Base-by-base conservation (phyloP, 1,284 basidiomycete genomes). In the Caloboletus firmus region DNA sequence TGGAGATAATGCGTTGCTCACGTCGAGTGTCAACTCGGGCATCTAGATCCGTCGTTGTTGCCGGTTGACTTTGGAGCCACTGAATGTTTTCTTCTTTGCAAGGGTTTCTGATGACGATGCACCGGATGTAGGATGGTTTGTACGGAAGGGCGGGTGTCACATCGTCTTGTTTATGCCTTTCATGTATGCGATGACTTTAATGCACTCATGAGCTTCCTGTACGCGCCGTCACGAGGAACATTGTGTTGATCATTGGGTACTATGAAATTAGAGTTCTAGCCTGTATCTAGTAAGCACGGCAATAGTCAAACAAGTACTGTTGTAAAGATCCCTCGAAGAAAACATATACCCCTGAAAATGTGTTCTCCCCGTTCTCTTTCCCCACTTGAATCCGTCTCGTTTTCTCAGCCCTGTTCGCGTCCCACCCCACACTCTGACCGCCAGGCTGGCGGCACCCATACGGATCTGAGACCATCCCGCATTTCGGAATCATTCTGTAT, bases 1-100 rank as follows among this genome's bases (percentile, higher is more conserved):
- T 17, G 43, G 36, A 28, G 59, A 58, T 15, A 51, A 49, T 30
- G 57, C 51, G 22, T 43, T 67, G 5, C 62, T 69, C 30, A 44
- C 51, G 15, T 56, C 61, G 32, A 34, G 48, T 12, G 28, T 40
- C 28, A 30, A 54, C 20, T 39, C 49, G 17, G 46, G 40, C 28
- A 15, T 53, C 30, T 68, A 66, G 54, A 57, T 42, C 22, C 12
- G 2, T 30, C 11, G 10, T 32, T n/a, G 15, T 37, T 35, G 13
- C 3, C 17, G 11, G 26, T 24, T 24, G 24, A 24, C 24, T 24
- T 24, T 24, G 24, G 24, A 24, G 24, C 24, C 17, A 10, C 30
- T 36, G 39, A 18, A 17, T 2, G 1, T 26, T 31, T 40, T 22
- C 10, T 42, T n/a, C 10, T 40, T 56, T 41, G 3, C 24, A 20